phyloP scores from a whole-genome alignment of 768 basidiomycete genomes.

The Gelatoporia subvermispora region DNA sequence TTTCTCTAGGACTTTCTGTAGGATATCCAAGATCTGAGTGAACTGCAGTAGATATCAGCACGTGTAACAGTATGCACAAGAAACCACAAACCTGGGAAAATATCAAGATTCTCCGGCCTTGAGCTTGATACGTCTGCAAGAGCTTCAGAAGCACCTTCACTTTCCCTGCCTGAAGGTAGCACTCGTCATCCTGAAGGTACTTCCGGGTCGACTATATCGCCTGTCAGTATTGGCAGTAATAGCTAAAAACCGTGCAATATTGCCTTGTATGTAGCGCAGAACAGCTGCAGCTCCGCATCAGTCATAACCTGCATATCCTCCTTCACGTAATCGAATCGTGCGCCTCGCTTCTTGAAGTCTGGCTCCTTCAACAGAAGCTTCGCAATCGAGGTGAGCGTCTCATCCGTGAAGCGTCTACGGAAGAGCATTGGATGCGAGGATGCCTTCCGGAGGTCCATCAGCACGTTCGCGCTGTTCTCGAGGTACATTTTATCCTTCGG shows the following conservation, averaged over 20 bases:
- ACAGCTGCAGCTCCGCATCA: slow-evolving; percentile 89
- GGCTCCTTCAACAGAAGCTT: slow-evolving; percentile 85
- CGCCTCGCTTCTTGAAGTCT: slow-evolving; percentile 82
- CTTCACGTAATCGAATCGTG: slow-evolving; percentile 79
- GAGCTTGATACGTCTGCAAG: slow-evolving; percentile 57
- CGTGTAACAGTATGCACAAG: neutral
- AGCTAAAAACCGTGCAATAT: neutral
- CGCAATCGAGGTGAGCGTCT: slow-evolving; percentile 66
- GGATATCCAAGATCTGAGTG: slow-evolving; percentile 91
- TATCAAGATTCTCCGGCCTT: slow-evolving; percentile 80
- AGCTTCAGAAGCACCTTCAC: slow-evolving; percentile 68
- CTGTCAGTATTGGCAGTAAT: neutral
- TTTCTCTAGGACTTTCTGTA: slow-evolving; percentile 76
- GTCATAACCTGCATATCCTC: slow-evolving; percentile 99
- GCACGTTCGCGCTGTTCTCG: slow-evolving; percentile 86
- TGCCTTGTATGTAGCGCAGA: slow-evolving; percentile 85
- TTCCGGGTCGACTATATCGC: slow-evolving; percentile 57
- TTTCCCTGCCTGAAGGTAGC: slow-evolving; percentile 87
- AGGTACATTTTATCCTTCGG: slow-evolving; percentile 63
- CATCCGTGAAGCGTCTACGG: slow-evolving; percentile 77
- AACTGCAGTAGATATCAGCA: slow-evolving; percentile 48
- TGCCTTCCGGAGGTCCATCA: slow-evolving; percentile 97
- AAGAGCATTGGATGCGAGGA: slow-evolving; percentile 97
- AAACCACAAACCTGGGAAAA: slow-evolving; percentile 78
- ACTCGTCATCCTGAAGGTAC: slow-evolving; percentile 66